These are phyloP conservation scores for Spirogloea muscicola DNA, from an alignment of 139 green algal species.

Conservation along the genomic window DNA sequence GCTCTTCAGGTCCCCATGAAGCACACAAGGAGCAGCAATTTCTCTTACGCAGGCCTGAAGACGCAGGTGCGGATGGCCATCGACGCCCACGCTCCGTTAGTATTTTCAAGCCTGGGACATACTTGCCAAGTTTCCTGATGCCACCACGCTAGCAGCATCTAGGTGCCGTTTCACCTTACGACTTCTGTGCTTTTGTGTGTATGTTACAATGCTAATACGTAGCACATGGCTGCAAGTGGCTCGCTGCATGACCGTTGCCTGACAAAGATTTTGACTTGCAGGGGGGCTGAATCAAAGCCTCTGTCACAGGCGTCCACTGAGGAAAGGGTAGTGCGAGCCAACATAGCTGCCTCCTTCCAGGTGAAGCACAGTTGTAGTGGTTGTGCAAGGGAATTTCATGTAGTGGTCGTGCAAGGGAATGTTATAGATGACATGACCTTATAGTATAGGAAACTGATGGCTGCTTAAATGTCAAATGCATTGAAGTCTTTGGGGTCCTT, in stretches of 20 bases:
- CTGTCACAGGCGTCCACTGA: neutral
- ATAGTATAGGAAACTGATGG: neutral
- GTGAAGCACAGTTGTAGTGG: neutral
- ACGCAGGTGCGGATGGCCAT: conserved; percentile 62
- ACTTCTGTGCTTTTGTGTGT: too few relatives aligned
- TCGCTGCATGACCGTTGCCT: too few relatives aligned
- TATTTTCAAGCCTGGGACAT: neutral
- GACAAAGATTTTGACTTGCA: too few relatives aligned
- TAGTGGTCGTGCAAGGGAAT: neutral
- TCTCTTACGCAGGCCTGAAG: conserved; percentile 95
- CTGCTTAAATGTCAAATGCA: neutral
- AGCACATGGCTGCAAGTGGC: too few relatives aligned
- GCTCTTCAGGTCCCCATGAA: conserved; percentile 76
- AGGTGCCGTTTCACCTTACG: too few relatives aligned
- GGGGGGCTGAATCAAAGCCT: conserved; percentile 7
- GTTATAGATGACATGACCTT: neutral
- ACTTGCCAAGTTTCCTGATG: too few relatives aligned
- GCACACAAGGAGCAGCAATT: conserved; percentile 74
- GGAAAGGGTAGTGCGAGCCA: conserved; percentile 61
- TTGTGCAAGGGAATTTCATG: neutral
- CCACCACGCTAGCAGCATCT: too few relatives aligned
- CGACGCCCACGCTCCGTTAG: conserved; percentile 4
- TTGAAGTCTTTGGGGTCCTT: too few relatives aligned
- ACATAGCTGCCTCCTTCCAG: conserved; percentile 90
- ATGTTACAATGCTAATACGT: too few relatives aligned